phyloP scores from a whole-genome alignment of 2,329 filamentous ascomycete species.

The Fusarium mangiferae region DNA sequence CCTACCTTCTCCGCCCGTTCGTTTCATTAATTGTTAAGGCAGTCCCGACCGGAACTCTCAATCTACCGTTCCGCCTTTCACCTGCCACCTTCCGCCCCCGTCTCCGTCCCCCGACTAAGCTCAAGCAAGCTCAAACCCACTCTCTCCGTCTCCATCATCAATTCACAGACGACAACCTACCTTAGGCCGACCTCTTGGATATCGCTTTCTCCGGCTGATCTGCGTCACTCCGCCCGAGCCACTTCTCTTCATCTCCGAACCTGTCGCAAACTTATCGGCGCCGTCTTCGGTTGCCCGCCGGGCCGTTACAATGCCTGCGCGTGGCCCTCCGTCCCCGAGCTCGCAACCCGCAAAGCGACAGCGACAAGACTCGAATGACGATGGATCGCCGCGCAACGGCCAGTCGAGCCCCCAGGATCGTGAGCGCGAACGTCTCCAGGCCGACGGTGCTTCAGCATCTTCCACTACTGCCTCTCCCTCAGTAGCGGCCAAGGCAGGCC shows the following conservation, averaged over 20 bases:
- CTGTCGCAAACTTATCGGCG: constrained; percentile 34
- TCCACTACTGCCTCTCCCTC: constrained; percentile 42
- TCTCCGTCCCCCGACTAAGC: constrained; percentile 30
- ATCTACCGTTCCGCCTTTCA: constrained; percentile 28
- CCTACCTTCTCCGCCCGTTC: neutral
- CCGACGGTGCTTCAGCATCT: constrained; percentile 48
- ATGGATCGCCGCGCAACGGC: constrained; percentile 54
- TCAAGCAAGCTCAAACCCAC: constrained; percentile 25
- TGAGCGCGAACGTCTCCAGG: constrained; percentile 38
- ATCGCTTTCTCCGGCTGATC: constrained; percentile 4
- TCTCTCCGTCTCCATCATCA: constrained; percentile 25
- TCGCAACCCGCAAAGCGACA: constrained; percentile 67
- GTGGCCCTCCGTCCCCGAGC: constrained; percentile 64
- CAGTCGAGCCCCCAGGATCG: constrained; percentile 41
- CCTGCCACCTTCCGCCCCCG: constrained; percentile 27
- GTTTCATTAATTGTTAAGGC: constrained; percentile 1
- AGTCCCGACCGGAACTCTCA: constrained; percentile 31
- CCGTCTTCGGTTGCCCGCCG: constrained; percentile 41
- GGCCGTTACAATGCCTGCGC: constrained; percentile 50
- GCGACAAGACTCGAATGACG: constrained; percentile 63
- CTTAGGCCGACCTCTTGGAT: neutral
- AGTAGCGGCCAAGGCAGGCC: constrained; percentile 57
- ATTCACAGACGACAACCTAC: constrained; percentile 2
- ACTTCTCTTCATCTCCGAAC: neutral
- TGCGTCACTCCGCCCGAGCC: constrained; percentile 8